These are phyloP conservation scores for Boletellus emodensis DNA, from an alignment of 768 basidiomycete genomes.

Conservation along the genomic window DNA sequence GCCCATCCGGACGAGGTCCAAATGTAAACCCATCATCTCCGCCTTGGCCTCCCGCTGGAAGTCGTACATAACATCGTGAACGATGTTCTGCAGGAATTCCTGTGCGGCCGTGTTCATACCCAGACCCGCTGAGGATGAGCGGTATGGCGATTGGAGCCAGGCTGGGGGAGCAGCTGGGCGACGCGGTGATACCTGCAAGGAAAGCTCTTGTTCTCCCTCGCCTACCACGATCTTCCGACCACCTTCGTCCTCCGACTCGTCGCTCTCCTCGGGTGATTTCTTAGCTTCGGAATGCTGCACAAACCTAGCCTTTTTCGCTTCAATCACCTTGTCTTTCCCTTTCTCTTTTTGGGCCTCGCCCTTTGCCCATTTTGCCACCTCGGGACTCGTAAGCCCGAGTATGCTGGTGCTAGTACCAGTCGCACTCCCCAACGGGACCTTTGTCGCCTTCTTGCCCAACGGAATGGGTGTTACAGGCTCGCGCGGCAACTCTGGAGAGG, in stretches of 20 bases:
- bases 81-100: conserved; percentile 59
- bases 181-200: conserved; percentile 57
- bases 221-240: neutral
- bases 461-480: conserved; percentile 33
- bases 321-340: conserved; percentile 20
- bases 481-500: conserved; percentile 31
- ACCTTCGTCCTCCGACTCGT: conserved; percentile 8
- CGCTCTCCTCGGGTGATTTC: conserved; percentile 22
- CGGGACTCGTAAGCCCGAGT: conserved; percentile 50
- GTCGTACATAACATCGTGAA: conserved; percentile 71
- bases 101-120: conserved; percentile 38
- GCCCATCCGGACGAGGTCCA: conserved; percentile 71
- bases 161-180: conserved; percentile 35
- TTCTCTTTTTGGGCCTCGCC: conserved; percentile 35
- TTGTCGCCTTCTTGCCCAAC: conserved; percentile 19
- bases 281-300: conserved; percentile 23
- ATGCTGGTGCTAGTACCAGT: conserved; percentile 24
- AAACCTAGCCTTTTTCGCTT: conserved; percentile 48
- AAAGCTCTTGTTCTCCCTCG: conserved; percentile 34
- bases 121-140: conserved; percentile 20
- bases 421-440: conserved; percentile 3
- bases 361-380: conserved; percentile 49
- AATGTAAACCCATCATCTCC: conserved; percentile 72
- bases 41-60: conserved; percentile 63
- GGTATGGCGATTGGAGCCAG: conserved; percentile 40